Conservation (phyloP, 2,329 filamentous ascomycete species). For the Arthrinium puccinioides region DNA sequence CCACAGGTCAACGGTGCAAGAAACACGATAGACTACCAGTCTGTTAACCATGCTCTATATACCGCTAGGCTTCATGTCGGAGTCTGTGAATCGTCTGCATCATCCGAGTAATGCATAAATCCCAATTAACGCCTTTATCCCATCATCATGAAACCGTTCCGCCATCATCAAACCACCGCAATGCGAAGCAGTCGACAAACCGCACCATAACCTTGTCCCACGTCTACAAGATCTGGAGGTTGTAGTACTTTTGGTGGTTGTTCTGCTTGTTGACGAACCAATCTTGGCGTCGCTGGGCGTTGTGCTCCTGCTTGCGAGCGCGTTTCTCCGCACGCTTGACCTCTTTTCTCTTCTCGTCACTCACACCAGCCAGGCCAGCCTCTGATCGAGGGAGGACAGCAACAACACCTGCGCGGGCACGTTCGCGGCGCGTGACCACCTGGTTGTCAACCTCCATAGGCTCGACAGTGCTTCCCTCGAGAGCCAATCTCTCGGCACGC, state of each 20-base stretch:
- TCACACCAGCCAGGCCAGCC: constrained; percentile 67
- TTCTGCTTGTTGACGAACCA: constrained; percentile 64
- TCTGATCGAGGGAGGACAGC: constrained; percentile 61
- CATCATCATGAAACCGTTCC: too few relatives aligned
- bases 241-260: constrained; percentile 65
- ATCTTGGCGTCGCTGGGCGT: constrained; percentile 55
- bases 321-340: constrained; percentile 61
- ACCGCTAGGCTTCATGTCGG: too few relatives aligned
- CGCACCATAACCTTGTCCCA: too few relatives aligned
- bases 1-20: too few relatives aligned
- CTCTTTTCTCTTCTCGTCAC: constrained; percentile 65
- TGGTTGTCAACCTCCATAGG: constrained; percentile 12
- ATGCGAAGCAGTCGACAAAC: too few relatives aligned
- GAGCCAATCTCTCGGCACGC: constrained; percentile 58
- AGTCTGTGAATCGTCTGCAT: too few relatives aligned
- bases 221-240: too few relatives aligned
- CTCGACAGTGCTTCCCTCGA: constrained; percentile 34
- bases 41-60: too few relatives aligned
- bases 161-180: too few relatives aligned
- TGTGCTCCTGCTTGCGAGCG: constrained; percentile 57
- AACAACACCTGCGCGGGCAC: constrained; percentile 44
- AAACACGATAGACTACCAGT: too few relatives aligned
- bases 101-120: too few relatives aligned
- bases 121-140: too few relatives aligned
- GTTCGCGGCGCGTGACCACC: constrained; percentile 28